Base-by-base conservation (phyloP, 495 filamentous ascomycete species). In the Tuber brumale region DNA sequence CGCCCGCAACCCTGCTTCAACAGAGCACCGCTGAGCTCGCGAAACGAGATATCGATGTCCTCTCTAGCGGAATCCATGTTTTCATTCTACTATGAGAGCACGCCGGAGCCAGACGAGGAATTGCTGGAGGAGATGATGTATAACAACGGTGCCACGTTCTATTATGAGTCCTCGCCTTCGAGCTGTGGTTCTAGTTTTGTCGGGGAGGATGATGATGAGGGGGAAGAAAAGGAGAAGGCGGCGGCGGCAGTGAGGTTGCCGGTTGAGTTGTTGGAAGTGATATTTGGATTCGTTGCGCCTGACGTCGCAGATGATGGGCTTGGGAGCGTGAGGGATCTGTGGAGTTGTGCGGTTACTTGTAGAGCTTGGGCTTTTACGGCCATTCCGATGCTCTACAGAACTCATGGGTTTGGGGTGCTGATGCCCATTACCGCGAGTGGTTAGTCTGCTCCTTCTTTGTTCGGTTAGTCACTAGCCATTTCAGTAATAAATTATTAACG, bases 331-430 rank as follows among this genome's bases (percentile, higher is more conserved):
- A 76, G 75, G 57, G 43, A 77, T 81, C 37, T 82, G 46, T 77
- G 81, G 76, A 82, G 78, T 44, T 82, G 80, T 72, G 81, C 80
- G 51, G 72, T 82, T 42, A 82, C 80, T 41, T 82, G 80, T 75
- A 74, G 74, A 42, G 76, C 81, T 69, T 82, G 81, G 81, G 74
- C 81, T 46, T 80, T 69, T 37, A 73, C 77, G 31, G 79, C 80
- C 9, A 72, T 82, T 27, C 81, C 80, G 41, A 75, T 80, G 77
- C 77, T 82, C 18, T 82, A 82, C 51, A 70, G 75, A 74, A 82
- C 81, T 21, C 81, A 82, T 74, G 81, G 81, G 37, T 80, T 77
- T 44, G 81, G 81, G 6, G 80, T 82, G 31, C 72, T 82, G 43
- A 82, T 82, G 81, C 80, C 81, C 27, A 77, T 57, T 69, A 74